Conservation (phyloP, 23 red algal genomes). For the Gracilaria vermiculophylla region DNA sequence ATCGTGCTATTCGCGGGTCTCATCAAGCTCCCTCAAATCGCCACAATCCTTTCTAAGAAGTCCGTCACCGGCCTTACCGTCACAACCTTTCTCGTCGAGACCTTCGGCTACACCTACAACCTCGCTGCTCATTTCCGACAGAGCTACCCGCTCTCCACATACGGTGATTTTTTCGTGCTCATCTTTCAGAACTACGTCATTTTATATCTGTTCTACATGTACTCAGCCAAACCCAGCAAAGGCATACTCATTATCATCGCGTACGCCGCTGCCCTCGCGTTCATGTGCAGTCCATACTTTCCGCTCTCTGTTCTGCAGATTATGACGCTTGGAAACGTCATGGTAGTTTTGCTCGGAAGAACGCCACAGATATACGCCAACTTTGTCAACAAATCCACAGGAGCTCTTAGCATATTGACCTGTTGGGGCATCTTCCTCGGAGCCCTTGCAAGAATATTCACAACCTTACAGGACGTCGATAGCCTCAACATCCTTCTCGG, state of each 20-base stretch:
- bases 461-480: slow-evolving; percentile 84
- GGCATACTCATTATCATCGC: slow-evolving; percentile 41
- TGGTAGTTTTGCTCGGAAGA: slow-evolving; percentile 64
- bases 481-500: slow-evolving; percentile 80
- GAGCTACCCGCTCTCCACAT: slow-evolving; percentile 87
- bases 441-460: slow-evolving; percentile 83
- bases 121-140: slow-evolving; percentile 88
- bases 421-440: slow-evolving; percentile 91
- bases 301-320: slow-evolving; percentile 73
- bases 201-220: slow-evolving; percentile 77
- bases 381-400: slow-evolving; percentile 66
- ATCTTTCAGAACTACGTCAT: slow-evolving; percentile 85
- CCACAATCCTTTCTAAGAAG: slow-evolving; percentile 53
- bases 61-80: slow-evolving; percentile 80
- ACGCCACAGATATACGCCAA: slow-evolving; percentile 81
- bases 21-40: slow-evolving; percentile 95
- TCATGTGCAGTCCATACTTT: slow-evolving; percentile 65
- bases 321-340: slow-evolving; percentile 75
- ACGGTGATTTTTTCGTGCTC: slow-evolving; percentile 91
- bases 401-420: slow-evolving; percentile 73
- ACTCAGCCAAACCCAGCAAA: neutral
- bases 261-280: slow-evolving; percentile 4
- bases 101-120: slow-evolving; percentile 97
- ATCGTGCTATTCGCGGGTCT: slow-evolving; percentile 81
- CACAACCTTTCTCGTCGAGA: slow-evolving; percentile 83